phyloP scores from a whole-genome alignment of 805 yeast genomes.

The Candida odintsovae region DNA sequence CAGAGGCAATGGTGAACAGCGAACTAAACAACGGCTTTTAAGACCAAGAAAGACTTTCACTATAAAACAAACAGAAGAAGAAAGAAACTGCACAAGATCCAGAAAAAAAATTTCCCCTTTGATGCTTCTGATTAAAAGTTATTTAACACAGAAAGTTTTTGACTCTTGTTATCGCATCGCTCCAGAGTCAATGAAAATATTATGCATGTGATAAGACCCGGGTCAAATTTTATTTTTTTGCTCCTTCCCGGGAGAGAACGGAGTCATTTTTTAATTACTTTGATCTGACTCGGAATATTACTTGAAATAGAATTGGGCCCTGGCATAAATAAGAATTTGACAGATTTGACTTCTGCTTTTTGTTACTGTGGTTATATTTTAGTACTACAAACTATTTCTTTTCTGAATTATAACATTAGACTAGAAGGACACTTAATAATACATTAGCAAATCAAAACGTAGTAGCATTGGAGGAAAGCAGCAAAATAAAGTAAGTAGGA shows the following conservation, averaged over 20 bases:
- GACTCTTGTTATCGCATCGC: background rate
- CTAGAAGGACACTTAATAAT: background rate
- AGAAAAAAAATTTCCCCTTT: background rate
- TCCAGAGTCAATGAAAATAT: background rate
- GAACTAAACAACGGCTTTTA: background rate
- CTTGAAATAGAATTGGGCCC: too few species aligned
- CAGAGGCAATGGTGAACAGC: background rate
- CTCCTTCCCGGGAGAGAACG: background rate
- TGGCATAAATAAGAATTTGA: too few species aligned
- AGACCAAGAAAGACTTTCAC: background rate
- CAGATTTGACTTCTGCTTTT: too few species aligned
- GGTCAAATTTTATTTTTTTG: background rate
- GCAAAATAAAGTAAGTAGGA: background rate
- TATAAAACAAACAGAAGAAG: background rate
- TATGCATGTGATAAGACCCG: background rate
- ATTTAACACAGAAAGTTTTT: background rate
- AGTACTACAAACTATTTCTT: too few species aligned
- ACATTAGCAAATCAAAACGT: background rate
- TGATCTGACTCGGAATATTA: too few species aligned
- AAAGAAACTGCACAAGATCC: background rate
- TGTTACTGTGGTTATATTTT: too few species aligned
- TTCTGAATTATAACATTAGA: background rate
- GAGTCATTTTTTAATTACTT: background rate
- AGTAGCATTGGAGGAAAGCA: background rate
- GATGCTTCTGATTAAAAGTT: background rate